A percentile compares a stretch with the other conserved stretches of the same genome.
Evolutionary conservation across 495 filamentous ascomycete genomes (phyloP).

Genomic region (Pyrenula massariospora): DNA sequence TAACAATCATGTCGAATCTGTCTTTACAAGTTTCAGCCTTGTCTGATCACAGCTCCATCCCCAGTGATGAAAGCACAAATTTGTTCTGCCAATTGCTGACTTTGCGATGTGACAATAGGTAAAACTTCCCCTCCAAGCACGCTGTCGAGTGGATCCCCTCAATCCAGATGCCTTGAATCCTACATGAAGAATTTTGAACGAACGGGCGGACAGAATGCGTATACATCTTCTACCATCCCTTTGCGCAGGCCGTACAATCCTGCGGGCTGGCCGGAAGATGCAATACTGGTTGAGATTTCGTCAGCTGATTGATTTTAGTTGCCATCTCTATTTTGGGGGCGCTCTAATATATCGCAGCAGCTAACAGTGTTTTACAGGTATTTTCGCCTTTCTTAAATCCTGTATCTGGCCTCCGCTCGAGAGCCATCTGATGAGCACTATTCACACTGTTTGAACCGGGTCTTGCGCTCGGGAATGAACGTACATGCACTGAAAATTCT

Average conservation of each 20-base stretch:
- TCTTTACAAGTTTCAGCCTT: constrained; percentile 94
- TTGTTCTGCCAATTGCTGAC: constrained; percentile 15
- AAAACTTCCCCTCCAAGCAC: constrained; percentile 26
- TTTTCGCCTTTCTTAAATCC: no score
- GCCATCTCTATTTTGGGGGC: no score
- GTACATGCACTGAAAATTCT: constrained; percentile 77
- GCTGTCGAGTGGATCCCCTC: constrained; percentile 38
- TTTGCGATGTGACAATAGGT: constrained; percentile 22
- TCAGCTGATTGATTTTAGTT: constrained; percentile 73
- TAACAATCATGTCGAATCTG: constrained; percentile 81
- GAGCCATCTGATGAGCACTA: constrained; percentile 75
- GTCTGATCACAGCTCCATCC: constrained; percentile 87
- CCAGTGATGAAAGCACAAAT: no score
- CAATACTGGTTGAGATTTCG: constrained; percentile 96
- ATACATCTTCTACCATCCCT: constrained; percentile 48
- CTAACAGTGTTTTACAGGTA: no score
- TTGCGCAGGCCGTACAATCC: constrained; percentile 79
- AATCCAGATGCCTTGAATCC: constrained; percentile 16
- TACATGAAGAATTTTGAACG: constrained; percentile 88
- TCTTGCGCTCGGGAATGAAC: constrained; percentile 65
- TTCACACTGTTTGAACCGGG: constrained; percentile 98
- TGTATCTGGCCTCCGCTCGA: no score
- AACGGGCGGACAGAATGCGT: constrained; percentile 96
- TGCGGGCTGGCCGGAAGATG: constrained; percentile 52
- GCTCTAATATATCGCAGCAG: no score